phyloP scores from a whole-genome alignment of 2,329 filamentous ascomycete genomes.

The Dothideomycetes sp. region DNA sequence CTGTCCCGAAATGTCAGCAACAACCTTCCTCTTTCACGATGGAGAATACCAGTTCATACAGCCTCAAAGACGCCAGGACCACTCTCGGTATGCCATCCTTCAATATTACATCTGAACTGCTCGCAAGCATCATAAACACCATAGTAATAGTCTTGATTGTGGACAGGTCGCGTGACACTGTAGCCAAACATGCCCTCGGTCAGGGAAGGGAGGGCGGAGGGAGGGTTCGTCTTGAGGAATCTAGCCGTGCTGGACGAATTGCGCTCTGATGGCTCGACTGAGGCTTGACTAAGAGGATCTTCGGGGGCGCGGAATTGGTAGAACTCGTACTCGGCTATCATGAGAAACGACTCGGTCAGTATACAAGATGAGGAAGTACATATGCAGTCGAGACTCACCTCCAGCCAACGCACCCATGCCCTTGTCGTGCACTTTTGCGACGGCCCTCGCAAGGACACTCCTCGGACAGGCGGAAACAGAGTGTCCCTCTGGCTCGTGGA shows the following conservation, averaged over 20 bases:
- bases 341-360: slow-evolving; percentile 16
- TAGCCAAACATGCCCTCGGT: slow-evolving; percentile 97
- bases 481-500: slow-evolving; percentile 66
- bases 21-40: too few relatives aligned
- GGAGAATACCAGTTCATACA: too few relatives aligned
- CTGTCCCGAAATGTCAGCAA: slow-evolving; percentile 26
- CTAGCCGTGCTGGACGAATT: slow-evolving; percentile 61
- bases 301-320: slow-evolving; percentile 72
- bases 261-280: slow-evolving; percentile 42
- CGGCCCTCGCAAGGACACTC: slow-evolving; percentile 59
- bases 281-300: slow-evolving; percentile 26
- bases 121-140: slow-evolving; percentile 72
- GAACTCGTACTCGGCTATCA: slow-evolving; percentile 83
- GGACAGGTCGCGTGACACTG: slow-evolving; percentile 73
- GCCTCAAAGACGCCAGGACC: slow-evolving; percentile 94
- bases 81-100: slow-evolving; percentile 93
- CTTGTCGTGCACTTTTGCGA: slow-evolving; percentile 56
- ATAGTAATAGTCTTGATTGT: slow-evolving; percentile 91
- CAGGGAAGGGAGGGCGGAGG: slow-evolving; percentile 63
- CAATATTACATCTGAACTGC: slow-evolving; percentile 70
- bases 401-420: slow-evolving; percentile 84
- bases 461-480: slow-evolving; percentile 72
- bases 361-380: slow-evolving; percentile 11
- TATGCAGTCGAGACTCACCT: slow-evolving; percentile 47
- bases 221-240: slow-evolving; percentile 65